Conservation (phyloP, 2,329 filamentous ascomycete genomes). For the Fusarium sp. region DNA sequence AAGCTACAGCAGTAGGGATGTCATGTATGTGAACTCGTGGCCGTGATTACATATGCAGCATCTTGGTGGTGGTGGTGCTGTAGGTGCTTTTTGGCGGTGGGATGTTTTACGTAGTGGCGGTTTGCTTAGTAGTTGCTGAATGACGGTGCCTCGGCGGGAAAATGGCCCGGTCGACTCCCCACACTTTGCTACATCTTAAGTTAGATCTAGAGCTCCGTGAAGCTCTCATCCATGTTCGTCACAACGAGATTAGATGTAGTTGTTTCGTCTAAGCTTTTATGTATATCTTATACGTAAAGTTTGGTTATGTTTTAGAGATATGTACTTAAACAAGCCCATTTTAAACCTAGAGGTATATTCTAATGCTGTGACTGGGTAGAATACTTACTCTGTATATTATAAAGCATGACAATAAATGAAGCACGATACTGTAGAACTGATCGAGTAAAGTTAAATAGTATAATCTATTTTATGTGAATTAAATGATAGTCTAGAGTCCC, state of each 20-base stretch:
- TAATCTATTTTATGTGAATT: background rate
- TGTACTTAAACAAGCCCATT: background rate
- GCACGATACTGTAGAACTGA: too few relatives aligned
- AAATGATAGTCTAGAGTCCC: background rate
- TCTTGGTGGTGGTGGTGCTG: conserved; percentile 12
- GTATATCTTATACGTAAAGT: background rate
- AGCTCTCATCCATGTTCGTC: background rate
- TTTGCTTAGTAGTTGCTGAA: conserved; percentile 30
- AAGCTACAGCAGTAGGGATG: conserved; percentile 3
- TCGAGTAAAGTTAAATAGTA: background rate
- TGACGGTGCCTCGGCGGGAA: conserved; percentile 39
- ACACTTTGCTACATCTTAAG: conserved; percentile 12
- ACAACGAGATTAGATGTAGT: background rate
- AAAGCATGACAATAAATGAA: too few relatives aligned
- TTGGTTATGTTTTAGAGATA: background rate
- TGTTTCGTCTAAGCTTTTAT: background rate
- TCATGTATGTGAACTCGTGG: background rate
- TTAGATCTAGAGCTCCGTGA: background rate
- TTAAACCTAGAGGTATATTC: background rate
- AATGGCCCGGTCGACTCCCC: conserved; percentile 40
- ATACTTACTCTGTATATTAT: too few relatives aligned
- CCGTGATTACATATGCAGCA: conserved; percentile 31
- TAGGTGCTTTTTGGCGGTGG: conserved; percentile 37
- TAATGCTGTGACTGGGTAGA: background rate
- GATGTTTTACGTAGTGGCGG: conserved; percentile 33